Evolutionary conservation across 768 basidiomycete genomes (phyloP).

Genomic region (Boletus coccyginus): DNA sequence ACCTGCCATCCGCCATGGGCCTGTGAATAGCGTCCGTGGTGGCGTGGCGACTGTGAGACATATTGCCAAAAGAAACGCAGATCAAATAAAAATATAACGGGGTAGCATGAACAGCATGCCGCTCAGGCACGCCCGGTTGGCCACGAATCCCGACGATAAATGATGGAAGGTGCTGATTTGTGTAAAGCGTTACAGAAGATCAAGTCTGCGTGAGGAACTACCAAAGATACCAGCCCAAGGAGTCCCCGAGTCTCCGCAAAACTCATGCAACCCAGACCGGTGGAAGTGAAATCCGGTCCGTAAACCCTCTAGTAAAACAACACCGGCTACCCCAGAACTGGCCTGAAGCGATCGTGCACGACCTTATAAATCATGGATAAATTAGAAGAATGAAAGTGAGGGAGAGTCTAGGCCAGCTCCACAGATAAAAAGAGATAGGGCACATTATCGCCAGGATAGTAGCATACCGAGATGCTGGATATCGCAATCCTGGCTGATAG

Average conservation of each 20-base stretch:
- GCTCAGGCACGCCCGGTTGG: neutral
- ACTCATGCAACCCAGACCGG: conserved; percentile 13
- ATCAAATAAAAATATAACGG: neutral
- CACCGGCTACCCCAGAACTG: conserved; percentile 8
- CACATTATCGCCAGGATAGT: conserved; percentile 24
- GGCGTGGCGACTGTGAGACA: neutral
- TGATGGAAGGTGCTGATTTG: neutral
- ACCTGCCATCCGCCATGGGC: no score
- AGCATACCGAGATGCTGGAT: conserved; percentile 28
- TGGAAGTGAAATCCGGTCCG: conserved; percentile 8
- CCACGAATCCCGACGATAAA: neutral
- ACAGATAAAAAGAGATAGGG: neutral
- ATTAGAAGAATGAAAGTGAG: conserved; percentile 1
- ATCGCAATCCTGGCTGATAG: conserved; percentile 38
- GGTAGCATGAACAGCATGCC: neutral
- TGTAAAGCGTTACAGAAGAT: conserved; percentile 10
- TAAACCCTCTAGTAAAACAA: conserved; percentile 5
- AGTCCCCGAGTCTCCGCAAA: conserved; percentile 1
- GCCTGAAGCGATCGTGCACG: conserved; percentile 2
- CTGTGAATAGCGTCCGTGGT: no score
- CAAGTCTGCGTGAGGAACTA: conserved; percentile 3
- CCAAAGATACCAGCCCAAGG: conserved; percentile 15
- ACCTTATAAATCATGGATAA: conserved; percentile 16
- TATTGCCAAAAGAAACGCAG: neutral
- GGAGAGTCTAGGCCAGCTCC: conserved; percentile 15